Base-by-base conservation (phyloP, 805 yeast genomes). In the Metschnikowia lunata region DNA sequence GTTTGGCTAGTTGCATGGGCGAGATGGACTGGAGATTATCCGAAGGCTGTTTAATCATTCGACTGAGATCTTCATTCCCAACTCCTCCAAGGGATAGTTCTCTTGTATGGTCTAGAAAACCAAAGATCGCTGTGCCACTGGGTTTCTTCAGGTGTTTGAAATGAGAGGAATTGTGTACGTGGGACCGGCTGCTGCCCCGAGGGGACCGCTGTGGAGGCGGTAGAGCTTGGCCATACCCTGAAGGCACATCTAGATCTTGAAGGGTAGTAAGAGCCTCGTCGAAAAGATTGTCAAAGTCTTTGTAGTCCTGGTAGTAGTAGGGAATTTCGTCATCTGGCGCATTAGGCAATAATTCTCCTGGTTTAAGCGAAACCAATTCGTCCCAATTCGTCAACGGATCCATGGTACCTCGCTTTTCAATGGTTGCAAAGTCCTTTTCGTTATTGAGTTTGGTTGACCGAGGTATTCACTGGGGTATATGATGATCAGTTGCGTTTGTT, bases 71-170 rank as follows among this genome's bases (percentile, higher is more conserved):
- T 7, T 44, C 46, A 10, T 15, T 32, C 30, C 59, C 47, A 5
- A 69, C 42, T 10, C 84, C 85, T 7, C 81, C 76, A 36, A 85
- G 74, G 2, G 86, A 79, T 31, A 85, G 61, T 37, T 80, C 83
- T 46, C 78, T 76, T 47, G 74, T 74, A 59, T 85, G 90, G 37
- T 79, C 80, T 8, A 73, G 66, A 52, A 76, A 85, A 0, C 95
- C 95, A 62, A 85, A 85, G 26, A 85, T 85, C 2, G 86, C 91
- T 4, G 91, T 83, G 11, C 95, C 95, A 66, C 89, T 83, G 14
- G 78, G 71, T 46, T 80, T 79, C 51, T 87, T 75, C 42, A 74
- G 63, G 58, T 85, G 91, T 28, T 52, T 49, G 29, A 45, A 40
- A 34, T 55, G 41, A 42, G 54, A 45, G 52, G 31, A 37, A 45